Base-by-base conservation (phyloP, 2,329 filamentous ascomycete species). In the Colletotrichum camelliae region DNA sequence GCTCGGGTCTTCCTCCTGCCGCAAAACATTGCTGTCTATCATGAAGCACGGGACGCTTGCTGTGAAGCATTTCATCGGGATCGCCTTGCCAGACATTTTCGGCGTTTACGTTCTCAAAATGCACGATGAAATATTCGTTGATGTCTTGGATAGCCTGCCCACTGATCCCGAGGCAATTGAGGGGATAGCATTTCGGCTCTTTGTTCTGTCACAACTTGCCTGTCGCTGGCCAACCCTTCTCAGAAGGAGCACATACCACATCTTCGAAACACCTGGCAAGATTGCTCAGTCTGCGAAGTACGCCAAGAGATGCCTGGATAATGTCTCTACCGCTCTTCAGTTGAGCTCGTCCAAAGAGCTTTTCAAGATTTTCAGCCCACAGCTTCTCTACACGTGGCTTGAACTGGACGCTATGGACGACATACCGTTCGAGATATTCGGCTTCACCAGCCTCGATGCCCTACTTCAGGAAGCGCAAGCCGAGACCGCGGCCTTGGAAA, bases 361-460 rank as follows among this genome's bases (percentile, higher is more conserved):
- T 1, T 98, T 99, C 81, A 87, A 88, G 7, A 87, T 98, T 1
- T 99, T 98, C 81, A 93, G 95, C 8, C 93, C 96, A 3, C 97
- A 99, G 81, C 88, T 99, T 8, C 87, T 98, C 4, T 98, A 95
- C 81, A 98, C 96, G 0, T 99, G 96, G 96, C 90, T 97, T 5
- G 92, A 95, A 77, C 86, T 86, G 1, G 90, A 93, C 74, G 85
- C 86, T 2, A 86, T 98, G 9, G 87, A 90, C n/a, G 88, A 91
- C 5, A 94, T 99, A 65, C 96, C 97, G 0, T 98, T 91, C 81
- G 87, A 89, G n/a, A 94, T 97, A 3, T 99, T 99, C 83, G 94
- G 93, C 1, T 99, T 97, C 81, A 74, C 84, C 1, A 91, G 85
- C 18, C 88, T 98, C 3, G 83, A 88, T 21, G 92, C 95, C 6